These are phyloP conservation scores for Phyllosticta citribraziliensis DNA, from an alignment of 2,329 filamentous ascomycete genomes.

Conservation along the genomic window DNA sequence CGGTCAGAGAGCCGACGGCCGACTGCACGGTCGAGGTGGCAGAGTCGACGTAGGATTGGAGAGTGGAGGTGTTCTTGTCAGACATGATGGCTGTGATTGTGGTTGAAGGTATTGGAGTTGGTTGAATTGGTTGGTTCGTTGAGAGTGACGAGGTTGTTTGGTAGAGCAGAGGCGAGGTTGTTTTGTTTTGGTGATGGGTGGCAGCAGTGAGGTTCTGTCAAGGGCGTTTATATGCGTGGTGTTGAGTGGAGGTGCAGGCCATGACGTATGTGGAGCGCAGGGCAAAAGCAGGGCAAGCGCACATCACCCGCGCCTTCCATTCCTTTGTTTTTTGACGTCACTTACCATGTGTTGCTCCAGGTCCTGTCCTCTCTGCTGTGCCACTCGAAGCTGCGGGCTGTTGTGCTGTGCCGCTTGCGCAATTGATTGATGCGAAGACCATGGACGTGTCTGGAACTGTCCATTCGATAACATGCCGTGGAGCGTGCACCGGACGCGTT, in stretches of 20 bases:
- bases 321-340: background rate
- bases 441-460: background rate
- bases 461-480: background rate
- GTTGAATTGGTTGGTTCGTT: too few species aligned
- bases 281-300: conserved; percentile 1
- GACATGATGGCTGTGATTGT: conserved; percentile 32
- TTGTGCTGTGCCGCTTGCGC: background rate
- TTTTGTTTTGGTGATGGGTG: background rate
- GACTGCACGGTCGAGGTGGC: conserved; percentile 65
- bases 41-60: conserved; percentile 57
- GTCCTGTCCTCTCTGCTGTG: too few species aligned
- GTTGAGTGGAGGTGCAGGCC: background rate
- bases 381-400: background rate
- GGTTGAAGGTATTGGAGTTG: background rate
- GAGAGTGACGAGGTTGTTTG: background rate
- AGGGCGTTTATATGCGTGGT: background rate
- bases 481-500: background rate
- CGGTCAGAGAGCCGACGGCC: conserved; percentile 61
- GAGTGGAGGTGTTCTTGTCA: conserved; percentile 58
- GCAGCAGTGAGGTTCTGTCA: background rate
- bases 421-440: background rate
- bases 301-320: background rate
- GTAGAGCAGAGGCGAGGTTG: background rate
- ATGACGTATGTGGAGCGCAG: conserved; percentile 9
- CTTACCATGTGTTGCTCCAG: background rate